Base-by-base conservation (phyloP, 768 basidiomycete species). In the Mycena haematopus region DNA sequence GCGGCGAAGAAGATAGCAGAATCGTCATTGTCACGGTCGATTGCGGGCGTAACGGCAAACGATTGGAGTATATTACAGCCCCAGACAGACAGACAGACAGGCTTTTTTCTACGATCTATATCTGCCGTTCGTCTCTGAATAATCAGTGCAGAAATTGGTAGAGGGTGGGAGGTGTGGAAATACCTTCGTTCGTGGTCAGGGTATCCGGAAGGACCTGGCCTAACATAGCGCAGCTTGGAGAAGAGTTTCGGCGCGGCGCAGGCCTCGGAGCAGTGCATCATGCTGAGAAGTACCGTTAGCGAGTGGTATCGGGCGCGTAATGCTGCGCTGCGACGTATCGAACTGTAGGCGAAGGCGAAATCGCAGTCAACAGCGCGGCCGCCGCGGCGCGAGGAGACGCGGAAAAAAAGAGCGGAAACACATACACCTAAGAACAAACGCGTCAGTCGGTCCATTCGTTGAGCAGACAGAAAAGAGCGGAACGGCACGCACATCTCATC, bases 201-300 rank as follows among this genome's bases (percentile, higher is more conserved):
- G n/a, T n/a, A n/a, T 42, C 40, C 15, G 40, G 3, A 21, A 6
- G 7, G 19, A 7, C 7, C 3, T 7, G 40, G 46, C 35, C 56
- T 27, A n/a, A 8, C 13, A 66, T 79, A 87, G 70, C 80, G 83
- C 47, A 96, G 84, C 78, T 93, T 91, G 74, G 84, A 74, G 80
- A 93, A 95, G 51, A 96, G 78, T 77, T 89, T 93, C 71, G 93
- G 92, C 59, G 87, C 93, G 65, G 86, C 84, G 60, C 77, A 80
- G 42, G 80, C 79, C 79, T 83, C 62, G 13, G 40, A 56, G 71
- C 93, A 95, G 80, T 95, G 95, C 92, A 95, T 95, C 88, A 93
- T 84, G 78, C 89, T 92, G 29, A 69, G 22, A 33, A 49, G 58
- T 24, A 38, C 6, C 1, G 9, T 6, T 38, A 38, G 36, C 5